Evolutionary conservation across 1,284 basidiomycete genomes (phyloP), one percentile per base, ranked within the genome.

Genomic region (Austroboletus olivaceoglutinosus): DNA sequence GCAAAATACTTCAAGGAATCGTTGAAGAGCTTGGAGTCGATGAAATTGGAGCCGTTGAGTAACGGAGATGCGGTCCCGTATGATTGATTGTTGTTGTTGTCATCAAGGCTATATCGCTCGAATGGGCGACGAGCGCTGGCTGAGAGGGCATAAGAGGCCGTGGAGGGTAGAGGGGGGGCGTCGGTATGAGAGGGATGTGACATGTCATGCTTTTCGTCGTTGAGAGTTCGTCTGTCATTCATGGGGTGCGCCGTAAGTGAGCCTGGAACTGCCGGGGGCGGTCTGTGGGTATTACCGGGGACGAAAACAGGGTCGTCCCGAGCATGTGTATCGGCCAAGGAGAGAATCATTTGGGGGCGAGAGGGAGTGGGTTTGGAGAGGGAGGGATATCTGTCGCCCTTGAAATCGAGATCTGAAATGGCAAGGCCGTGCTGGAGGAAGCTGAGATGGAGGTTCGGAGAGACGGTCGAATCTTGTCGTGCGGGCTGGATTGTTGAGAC

Each of bases 341-440:
- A 48, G 56, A 59, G 52, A 51, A 67, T 55, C 61, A 73, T 65
- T 37, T 63, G 50, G 48, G 65, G 63, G 22, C 56, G 48, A 38
- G 56, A 62, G 45, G 60, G 62, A 55, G 64, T 63, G 47, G 61
- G 54, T 50, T 63, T 62, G 30, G 62, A 48, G 42, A 80, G 59
- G 38, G 77, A 64, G 16, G 83, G 82, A 65, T 85, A 84, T 59
- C 83, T 75, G 62, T 76, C 76, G 70, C 83, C 82, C 61, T 76
- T 74, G 64, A 81, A 76, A 67, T 84, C 81, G 56, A 81, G 73
- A 51, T 83, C 82, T 48, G 76, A 71, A 54, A 75, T 63, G 56
- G 81, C 74, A 45, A 86, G 73, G 38, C 76, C 70, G 59, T 74
- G 74, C 48, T 81, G 71, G 68, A 83, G 80, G 60, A 71, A 58